A percentile compares a stretch with the other conserved stretches of the same genome.
phyloP scores from a whole-genome alignment of 768 basidiomycete species.

The Lactifluus volemus region DNA sequence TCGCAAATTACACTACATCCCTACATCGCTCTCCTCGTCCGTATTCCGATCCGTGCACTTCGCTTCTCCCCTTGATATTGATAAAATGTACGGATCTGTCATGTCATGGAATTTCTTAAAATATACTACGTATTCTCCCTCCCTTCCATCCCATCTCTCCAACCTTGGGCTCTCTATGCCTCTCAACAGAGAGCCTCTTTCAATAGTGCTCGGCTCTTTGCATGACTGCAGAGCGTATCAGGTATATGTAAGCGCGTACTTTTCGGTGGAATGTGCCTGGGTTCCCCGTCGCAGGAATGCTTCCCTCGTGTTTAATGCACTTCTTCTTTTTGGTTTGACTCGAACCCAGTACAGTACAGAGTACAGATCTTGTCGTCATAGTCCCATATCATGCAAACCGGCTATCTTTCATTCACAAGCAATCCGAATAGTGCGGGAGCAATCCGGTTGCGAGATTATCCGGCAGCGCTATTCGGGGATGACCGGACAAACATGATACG shows the following conservation, averaged over 20 bases:
- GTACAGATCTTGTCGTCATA: not conserved
- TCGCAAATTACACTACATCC: slow-evolving; percentile 14
- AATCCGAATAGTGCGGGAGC: not conserved
- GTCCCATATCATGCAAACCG: not conserved
- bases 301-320: not conserved
- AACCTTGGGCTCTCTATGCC: not conserved
- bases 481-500: not conserved
- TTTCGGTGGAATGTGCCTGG: not conserved
- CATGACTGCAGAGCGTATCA: not conserved
- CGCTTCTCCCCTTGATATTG: not conserved
- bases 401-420: not conserved
- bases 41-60: not conserved
- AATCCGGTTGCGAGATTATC: slow-evolving; percentile 7
- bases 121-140: too few species aligned
- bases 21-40: not conserved
- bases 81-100: not conserved
- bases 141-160: not conserved
- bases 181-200: not conserved
- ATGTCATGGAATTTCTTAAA: not conserved
- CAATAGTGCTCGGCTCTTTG: not conserved
- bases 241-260: slow-evolving; percentile 5
- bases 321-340: not conserved
- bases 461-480: slow-evolving; percentile 5
- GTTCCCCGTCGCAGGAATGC: not conserved
- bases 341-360: not conserved